Evolutionary conservation across 2,329 filamentous ascomycete genomes (phyloP), one percentile per base, ranked within the genome.

Genomic region (Trichoderma oligosporum): DNA sequence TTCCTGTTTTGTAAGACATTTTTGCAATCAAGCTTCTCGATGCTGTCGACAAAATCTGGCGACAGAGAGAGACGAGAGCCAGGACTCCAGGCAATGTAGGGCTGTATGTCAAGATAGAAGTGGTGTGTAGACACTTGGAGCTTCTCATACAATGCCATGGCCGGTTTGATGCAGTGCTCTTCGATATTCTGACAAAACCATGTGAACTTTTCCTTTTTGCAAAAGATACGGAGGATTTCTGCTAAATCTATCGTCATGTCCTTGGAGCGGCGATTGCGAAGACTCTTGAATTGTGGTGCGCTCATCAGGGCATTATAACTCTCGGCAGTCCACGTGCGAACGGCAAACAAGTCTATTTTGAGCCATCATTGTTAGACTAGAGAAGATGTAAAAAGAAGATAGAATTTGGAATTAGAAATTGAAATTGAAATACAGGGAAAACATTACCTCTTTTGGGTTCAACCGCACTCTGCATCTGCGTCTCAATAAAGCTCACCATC

Each of bases 1-100:
- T 72, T 73, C 22, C 71, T 67, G 52, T 73, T 73, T 49, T 70
- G 65, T 5, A 74, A 59, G 4, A 74, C 62, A 58, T 75, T 73
- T 14, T 65, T 65, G 60, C 73, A 75, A 46, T 71, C 64, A 4
- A 75, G 62, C 7, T 64, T 63, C 14, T 58, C 59, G 5, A 75
- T 47, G n/a, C 64, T 61, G n/a, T 67, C 62, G 11, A 69, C 29
- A 54, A 75, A 70, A 14, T 70, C 67, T 4, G 66, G 62, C 6
- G 65, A 71, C 31, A 57, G 63, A 27, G 61, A 62, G 42, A 70
- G 59, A 7, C 63, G 62, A 12, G 65, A 62, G 6, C 62, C 61
- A 0, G 57, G 27, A 4, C 62, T 62, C 60, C 66, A 68, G 6
- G 64, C 38, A 18, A 70, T 64, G 57, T 67, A 70, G 0, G 66